These are phyloP conservation scores for Chaetothyriales sp. DNA, from an alignment of 2,329 filamentous ascomycete genomes.

Conservation along the genomic window DNA sequence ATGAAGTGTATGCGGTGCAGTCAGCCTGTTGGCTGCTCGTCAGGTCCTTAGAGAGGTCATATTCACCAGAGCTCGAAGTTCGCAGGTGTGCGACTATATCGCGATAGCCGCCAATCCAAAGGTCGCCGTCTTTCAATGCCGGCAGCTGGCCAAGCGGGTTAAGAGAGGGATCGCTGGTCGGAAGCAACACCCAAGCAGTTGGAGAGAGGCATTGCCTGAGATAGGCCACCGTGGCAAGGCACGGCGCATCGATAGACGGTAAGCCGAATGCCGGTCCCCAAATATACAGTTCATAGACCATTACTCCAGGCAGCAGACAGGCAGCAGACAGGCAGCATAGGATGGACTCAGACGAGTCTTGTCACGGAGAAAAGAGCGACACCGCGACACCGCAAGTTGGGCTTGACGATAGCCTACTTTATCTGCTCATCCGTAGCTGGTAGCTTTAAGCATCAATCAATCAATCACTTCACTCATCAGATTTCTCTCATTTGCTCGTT, in stretches of 20 bases:
- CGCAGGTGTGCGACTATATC: conserved; percentile 41
- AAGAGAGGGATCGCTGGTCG: conserved; percentile 57
- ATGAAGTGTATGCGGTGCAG: conserved; percentile 41
- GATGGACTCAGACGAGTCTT: not conserved
- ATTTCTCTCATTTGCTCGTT: no score
- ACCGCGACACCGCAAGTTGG: not conserved
- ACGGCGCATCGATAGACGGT: conserved; percentile 83
- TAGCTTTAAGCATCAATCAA: no score
- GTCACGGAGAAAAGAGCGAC: no score
- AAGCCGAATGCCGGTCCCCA: conserved; percentile 83
- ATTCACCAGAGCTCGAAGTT: conserved; percentile 33
- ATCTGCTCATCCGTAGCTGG: no score
- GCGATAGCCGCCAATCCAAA: conserved; percentile 40
- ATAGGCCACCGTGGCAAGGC: conserved; percentile 69
- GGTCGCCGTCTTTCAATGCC: conserved; percentile 41
- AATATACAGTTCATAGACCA: conserved; percentile 64
- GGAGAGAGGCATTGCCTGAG: conserved; percentile 48
- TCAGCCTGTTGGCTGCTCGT: conserved; percentile 33
- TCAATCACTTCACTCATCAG: no score
- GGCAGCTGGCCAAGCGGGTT: conserved; percentile 52
- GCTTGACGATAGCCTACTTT: no score
- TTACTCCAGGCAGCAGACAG: conserved; percentile 15
- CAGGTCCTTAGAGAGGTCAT: conserved; percentile 35
- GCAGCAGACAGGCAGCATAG: not conserved
- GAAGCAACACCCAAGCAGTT: conserved; percentile 56